Evolutionary conservation across 164 flowering plant species (phyloP), one percentile per base, ranked within the genome.

Genomic region (Vitis cinerea): DNA sequence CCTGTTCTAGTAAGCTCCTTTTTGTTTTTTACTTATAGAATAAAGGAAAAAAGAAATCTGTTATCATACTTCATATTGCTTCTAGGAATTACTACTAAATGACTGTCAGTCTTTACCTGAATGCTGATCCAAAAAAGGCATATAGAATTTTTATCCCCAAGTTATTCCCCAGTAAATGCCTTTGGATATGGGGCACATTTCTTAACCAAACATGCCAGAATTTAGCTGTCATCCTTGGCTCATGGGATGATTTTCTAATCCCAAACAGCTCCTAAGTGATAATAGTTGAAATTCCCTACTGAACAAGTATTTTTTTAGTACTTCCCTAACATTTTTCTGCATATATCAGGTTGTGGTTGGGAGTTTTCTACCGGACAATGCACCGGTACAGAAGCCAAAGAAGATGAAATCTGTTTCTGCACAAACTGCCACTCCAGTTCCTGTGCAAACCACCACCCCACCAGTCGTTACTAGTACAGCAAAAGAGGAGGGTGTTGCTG

Each of bases 1-100:
- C 83, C 83, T 11, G 72, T 85, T n/a, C 88, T 81, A 75, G 88
- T 81, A 19, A 48, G 64, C 29, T 50, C 15, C 47, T 57, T 59
- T 14, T 27, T 16, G 44, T 15, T 44, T 51, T 15, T 59, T 19
- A 50, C 1, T n/a, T 16, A 55, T 12, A 55, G 1, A 16, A 4
- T 12, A 14, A 16, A n/a, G 58, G n/a, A n/a, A 23, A 55, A 55
- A 14, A n/a, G 11, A 8, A 47, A 15, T 14, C 48, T 29, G 3
- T 37, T 3, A 37, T 37, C 44, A 37, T 37, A 37, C 44, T 37
- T 37, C 44, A 37, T 37, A 37, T 37, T 37, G 44, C 44, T 37
- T 6, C 7, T 37, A 37, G 44, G 44, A 37, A 37, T 37, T 3
- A 37, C 6, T 37, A 23, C 27, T 23, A 23, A 23, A 23, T 23